Evolutionary conservation across 768 basidiomycete species (phyloP).

Genomic region (Glaciozyma antarctica): DNA sequence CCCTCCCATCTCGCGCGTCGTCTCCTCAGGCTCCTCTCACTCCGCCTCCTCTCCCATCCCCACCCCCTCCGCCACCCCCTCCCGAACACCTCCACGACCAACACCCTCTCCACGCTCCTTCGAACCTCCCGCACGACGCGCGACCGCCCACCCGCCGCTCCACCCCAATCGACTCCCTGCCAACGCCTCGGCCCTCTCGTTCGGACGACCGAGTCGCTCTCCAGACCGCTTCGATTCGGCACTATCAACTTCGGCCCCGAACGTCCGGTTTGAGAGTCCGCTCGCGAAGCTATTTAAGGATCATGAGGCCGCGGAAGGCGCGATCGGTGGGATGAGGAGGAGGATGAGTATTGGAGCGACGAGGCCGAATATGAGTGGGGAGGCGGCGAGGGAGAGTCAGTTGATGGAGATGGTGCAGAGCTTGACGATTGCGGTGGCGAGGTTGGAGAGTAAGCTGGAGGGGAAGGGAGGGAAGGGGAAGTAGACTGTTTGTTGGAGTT

Average conservation of each 20-base stretch:
- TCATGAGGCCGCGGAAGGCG: not conserved
- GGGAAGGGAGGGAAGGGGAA: constrained; percentile 4
- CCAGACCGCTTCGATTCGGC: not conserved
- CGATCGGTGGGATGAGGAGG: not conserved
- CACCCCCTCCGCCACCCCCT: not conserved
- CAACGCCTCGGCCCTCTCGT: not conserved
- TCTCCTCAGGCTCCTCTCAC: not conserved
- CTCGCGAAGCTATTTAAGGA: constrained; percentile 3
- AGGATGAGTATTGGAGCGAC: not conserved
- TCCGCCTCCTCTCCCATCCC: not conserved
- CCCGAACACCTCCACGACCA: not conserved
- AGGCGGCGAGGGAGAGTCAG: constrained; percentile 1
- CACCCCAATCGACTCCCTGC: not conserved
- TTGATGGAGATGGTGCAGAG: constrained; percentile 12
- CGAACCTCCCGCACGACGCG: not conserved
- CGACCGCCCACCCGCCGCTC: not conserved
- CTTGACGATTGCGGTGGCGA: constrained; percentile 34
- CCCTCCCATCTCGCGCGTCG: not conserved
- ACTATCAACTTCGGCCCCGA: not conserved
- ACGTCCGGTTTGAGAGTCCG: not conserved
- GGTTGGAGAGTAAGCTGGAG: constrained; percentile 41
- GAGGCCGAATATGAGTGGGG: not conserved
- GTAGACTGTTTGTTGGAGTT: too few relatives aligned
- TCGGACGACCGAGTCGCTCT: not conserved
- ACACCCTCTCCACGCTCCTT: not conserved